Percentiles rank a stretch among this genome's conserved stretches.
These are phyloP conservation scores for Torulaspora gathmanii DNA, from an alignment of 805 yeast species.

Conservation along the genomic window DNA sequence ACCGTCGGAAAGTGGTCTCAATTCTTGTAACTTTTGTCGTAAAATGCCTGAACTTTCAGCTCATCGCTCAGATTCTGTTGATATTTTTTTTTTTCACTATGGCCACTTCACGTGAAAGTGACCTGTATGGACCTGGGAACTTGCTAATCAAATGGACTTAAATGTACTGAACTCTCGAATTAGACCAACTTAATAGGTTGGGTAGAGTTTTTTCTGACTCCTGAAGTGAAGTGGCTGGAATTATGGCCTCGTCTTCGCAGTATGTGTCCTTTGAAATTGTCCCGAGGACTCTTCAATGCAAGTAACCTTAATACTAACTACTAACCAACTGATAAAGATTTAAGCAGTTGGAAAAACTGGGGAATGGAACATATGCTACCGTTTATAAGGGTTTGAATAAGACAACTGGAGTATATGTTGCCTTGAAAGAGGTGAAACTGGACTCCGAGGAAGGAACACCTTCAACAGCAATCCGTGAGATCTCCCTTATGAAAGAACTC, in stretches of 20 bases:
- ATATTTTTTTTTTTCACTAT: neutral
- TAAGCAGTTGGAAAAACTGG: constrained; percentile 37
- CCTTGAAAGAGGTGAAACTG: constrained; percentile 87
- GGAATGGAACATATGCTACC: constrained; percentile 88
- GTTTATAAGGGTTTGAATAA: constrained; percentile 93
- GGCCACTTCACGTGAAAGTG: neutral
- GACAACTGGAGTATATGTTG: constrained; percentile 91
- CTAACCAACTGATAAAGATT: constrained; percentile 22
- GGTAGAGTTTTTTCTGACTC: neutral
- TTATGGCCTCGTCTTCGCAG: constrained; percentile 32
- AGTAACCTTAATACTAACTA: too few relatives aligned
- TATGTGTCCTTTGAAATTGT: constrained; percentile 11
- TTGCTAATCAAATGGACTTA: neutral
- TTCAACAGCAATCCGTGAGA: constrained; percentile 95
- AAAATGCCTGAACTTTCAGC: neutral
- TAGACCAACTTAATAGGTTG: neutral
- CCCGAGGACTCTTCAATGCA: neutral
- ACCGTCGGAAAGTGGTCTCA: neutral
- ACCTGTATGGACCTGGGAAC: neutral
- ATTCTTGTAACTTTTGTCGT: neutral
- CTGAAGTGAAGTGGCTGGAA: neutral
- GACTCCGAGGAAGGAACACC: constrained; percentile 99
- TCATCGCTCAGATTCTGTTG: constrained; percentile 4
- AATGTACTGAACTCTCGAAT: too few relatives aligned
- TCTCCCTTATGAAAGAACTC: constrained; percentile 88